phyloP scores from a whole-genome alignment of 1,139 yeast genomes.

The Suhomyces bribrorum region DNA sequence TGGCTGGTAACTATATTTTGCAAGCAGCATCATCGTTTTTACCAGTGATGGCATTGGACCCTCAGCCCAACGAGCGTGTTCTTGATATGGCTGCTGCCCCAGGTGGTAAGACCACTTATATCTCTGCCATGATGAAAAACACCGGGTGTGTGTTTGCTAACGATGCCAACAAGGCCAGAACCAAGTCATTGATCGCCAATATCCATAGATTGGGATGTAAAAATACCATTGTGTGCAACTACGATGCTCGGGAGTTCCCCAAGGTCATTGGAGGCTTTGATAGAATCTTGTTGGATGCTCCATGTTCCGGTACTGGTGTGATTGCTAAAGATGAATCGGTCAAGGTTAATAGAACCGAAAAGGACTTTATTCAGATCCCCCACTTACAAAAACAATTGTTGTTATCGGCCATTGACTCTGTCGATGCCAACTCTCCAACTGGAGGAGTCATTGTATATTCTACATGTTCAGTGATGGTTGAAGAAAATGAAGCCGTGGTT shows the following conservation, averaged over 20 bases:
- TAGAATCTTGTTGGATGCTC: conserved; percentile 93
- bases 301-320: conserved; percentile 99
- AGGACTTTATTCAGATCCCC: conserved; percentile 95
- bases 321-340: conserved; percentile 97
- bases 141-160: conserved; percentile 98
- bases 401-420: conserved; percentile 94
- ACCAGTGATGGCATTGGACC: conserved; percentile 97
- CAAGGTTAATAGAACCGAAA: conserved; percentile 89
- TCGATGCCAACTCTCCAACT: conserved; percentile 84
- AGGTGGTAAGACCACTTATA: conserved; percentile 97
- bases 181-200: conserved; percentile 94
- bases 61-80: conserved; percentile 92
- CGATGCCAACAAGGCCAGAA: conserved; percentile 94
- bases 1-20: conserved; percentile 95
- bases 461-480: conserved; percentile 97
- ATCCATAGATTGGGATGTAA: conserved; percentile 96
- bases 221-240: conserved; percentile 94
- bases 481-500: conserved; percentile 98
- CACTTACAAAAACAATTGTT: conserved; percentile 93
- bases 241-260: conserved; percentile 98
- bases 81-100: conserved; percentile 99
- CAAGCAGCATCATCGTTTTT: conserved; percentile 98
- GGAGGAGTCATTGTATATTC: conserved; percentile 97
- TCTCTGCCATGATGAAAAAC: conserved; percentile 95
- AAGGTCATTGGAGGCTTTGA: conserved; percentile 98